phyloP scores from a whole-genome alignment of 805 yeast species.

The Wickerhamiella kurtzmanii region DNA sequence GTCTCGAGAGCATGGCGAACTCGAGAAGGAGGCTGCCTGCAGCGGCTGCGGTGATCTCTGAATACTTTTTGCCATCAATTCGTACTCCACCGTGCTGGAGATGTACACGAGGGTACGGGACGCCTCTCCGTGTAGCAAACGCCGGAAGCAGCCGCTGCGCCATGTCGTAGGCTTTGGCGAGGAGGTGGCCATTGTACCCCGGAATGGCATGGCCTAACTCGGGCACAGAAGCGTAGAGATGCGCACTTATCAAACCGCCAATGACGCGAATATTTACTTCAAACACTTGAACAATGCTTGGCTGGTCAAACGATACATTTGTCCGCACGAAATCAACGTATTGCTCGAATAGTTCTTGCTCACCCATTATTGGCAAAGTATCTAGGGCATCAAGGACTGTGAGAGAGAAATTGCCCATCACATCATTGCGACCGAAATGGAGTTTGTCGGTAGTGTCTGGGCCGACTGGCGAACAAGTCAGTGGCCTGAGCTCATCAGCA shows the following conservation, averaged over 20 bases:
- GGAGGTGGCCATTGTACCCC: slow-evolving; percentile 57
- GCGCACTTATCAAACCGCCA: slow-evolving; percentile 73
- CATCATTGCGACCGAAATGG: slow-evolving; percentile 62
- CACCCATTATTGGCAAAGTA: slow-evolving; percentile 59
- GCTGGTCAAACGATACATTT: slow-evolving; percentile 39
- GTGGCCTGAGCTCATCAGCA: slow-evolving; percentile 60
- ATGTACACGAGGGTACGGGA: slow-evolving; percentile 75
- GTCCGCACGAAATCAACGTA: slow-evolving; percentile 31
- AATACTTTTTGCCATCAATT: slow-evolving; percentile 15
- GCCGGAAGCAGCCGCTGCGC: slow-evolving; percentile 62
- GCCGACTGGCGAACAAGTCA: slow-evolving; percentile 54
- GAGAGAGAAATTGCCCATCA: slow-evolving; percentile 67
- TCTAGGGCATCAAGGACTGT: slow-evolving; percentile 73
- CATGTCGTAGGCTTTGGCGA: slow-evolving; percentile 57
- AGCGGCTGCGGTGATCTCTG: slow-evolving; percentile 78
- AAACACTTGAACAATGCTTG: slow-evolving; percentile 73
- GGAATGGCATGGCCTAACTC: slow-evolving; percentile 31
- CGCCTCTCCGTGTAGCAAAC: slow-evolving; percentile 43
- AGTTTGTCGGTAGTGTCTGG: slow-evolving; percentile 42
- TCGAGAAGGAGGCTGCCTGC: slow-evolving; percentile 76
- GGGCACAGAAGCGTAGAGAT: slow-evolving; percentile 48
- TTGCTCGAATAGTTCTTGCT: slow-evolving; percentile 40
- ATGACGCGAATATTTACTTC: slow-evolving; percentile 71
- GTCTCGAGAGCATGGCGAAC: slow-evolving; percentile 55
- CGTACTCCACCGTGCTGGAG: slow-evolving; percentile 37